A percentile compares a stretch with the other conserved stretches of the same genome.
Conservation (phyloP, 2,329 filamentous ascomycete genomes). For the Verticillium nubilum region DNA sequence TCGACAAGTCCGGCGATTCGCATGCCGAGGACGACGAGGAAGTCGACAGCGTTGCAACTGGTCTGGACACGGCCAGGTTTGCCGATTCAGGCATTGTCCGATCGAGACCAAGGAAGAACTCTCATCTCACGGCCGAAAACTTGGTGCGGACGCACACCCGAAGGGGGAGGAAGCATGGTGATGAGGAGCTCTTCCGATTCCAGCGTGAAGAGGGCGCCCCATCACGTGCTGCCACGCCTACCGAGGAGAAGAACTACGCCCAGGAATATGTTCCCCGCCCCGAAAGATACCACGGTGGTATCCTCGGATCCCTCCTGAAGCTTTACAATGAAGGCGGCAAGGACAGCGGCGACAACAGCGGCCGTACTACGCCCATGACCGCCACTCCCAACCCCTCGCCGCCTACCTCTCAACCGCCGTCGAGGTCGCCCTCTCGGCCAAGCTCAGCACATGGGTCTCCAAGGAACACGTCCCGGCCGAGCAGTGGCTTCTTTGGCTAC, state of each 20-base stretch:
- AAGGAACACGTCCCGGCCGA: conserved; percentile 23
- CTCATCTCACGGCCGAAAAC: conserved; percentile 22
- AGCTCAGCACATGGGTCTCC: conserved; percentile 17
- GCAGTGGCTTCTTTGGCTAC: conserved; percentile 34
- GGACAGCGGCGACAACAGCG: conserved; percentile 27
- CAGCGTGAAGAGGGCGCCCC: conserved; percentile 16
- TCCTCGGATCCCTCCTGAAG: conserved; percentile 67
- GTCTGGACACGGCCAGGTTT: background rate
- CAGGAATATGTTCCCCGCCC: conserved; percentile 60
- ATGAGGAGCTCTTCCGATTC: conserved; percentile 18
- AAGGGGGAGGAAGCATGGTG: conserved; percentile 17
- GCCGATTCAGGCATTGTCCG: background rate
- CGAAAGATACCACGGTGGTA: conserved; percentile 64
- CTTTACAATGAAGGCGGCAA: conserved; percentile 52
- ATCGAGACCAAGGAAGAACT: conserved; percentile 9
- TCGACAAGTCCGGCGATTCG: background rate
- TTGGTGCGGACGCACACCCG: conserved; percentile 27
- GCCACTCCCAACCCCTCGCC: conserved; percentile 37
- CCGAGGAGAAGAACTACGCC: conserved; percentile 42
- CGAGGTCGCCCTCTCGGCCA: conserved; percentile 25
- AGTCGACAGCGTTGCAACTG: background rate
- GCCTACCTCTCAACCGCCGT: conserved; percentile 31
- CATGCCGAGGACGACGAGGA: conserved; percentile 5
- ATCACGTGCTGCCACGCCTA: conserved; percentile 31
- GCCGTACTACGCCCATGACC: conserved; percentile 33